These are phyloP conservation scores for Fragaria vesca DNA, from an alignment of 306 rosid species.

Conservation along the genomic window DNA sequence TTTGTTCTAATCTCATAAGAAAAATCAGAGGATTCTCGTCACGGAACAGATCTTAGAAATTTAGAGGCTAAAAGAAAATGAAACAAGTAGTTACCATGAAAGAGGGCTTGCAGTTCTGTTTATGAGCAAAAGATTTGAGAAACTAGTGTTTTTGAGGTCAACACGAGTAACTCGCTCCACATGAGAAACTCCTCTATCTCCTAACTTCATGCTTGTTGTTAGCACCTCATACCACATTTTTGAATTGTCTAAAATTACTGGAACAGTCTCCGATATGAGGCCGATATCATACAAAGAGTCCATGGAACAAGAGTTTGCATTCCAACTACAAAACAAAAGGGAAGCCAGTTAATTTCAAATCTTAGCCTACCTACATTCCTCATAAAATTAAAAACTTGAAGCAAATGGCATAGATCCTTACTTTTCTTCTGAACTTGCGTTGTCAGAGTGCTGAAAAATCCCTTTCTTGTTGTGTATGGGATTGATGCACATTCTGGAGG, in stretches of 20 bases:
- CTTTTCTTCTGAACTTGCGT: slow-evolving; percentile 68
- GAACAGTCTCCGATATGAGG: slow-evolving; percentile 67
- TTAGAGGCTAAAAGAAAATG: background rate
- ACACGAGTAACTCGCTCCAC: slow-evolving; percentile 57
- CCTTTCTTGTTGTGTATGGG: slow-evolving; percentile 91
- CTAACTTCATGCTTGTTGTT: slow-evolving; percentile 77
- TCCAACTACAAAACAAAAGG: slow-evolving; percentile 63
- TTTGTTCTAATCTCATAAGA: background rate
- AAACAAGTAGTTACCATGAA: slow-evolving; percentile 55
- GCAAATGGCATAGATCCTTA: slow-evolving; percentile 13
- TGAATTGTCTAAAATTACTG: slow-evolving; percentile 89
- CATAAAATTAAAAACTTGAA: slow-evolving; percentile 4
- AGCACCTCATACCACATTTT: slow-evolving; percentile 71
- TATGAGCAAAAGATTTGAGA: slow-evolving; percentile 69
- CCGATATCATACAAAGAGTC: slow-evolving; percentile 75
- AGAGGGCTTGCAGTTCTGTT: slow-evolving; percentile 94
- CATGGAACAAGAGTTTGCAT: slow-evolving; percentile 77
- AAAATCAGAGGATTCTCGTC: background rate
- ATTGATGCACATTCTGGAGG: slow-evolving; percentile 91
- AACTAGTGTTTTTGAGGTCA: slow-evolving; percentile 56
- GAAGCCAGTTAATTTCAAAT: slow-evolving; percentile 14
- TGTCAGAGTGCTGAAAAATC: slow-evolving; percentile 57
- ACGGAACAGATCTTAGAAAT: background rate
- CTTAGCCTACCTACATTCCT: background rate
- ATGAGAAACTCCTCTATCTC: slow-evolving; percentile 66